phyloP scores from a whole-genome alignment of 2,329 filamentous ascomycete species.

The Rutstroemia sydowiana region DNA sequence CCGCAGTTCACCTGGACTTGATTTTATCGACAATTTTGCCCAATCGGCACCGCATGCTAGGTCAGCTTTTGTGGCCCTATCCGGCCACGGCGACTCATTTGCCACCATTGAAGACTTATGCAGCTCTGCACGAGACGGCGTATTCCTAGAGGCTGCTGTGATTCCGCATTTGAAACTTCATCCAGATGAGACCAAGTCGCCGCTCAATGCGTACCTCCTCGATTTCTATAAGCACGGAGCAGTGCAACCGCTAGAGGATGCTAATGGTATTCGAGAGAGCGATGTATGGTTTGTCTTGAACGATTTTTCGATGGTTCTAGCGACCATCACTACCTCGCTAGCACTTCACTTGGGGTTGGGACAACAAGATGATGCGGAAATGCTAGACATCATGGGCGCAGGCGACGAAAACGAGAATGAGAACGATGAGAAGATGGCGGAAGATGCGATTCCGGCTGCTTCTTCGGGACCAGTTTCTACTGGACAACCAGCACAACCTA shows the following conservation, averaged over 20 bases:
- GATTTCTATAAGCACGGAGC: conserved; percentile 74
- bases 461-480: conserved; percentile 2
- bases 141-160: conserved; percentile 68
- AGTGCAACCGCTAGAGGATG: conserved; percentile 48
- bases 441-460: conserved; percentile 15
- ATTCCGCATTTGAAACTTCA: conserved; percentile 61
- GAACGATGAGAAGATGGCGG: conserved; percentile 29
- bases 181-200: conserved; percentile 43
- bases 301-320: conserved; percentile 55
- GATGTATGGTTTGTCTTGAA: conserved; percentile 70
- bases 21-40: too few relatives aligned
- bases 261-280: conserved; percentile 58
- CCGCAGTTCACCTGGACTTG: too few relatives aligned
- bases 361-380: conserved; percentile 40
- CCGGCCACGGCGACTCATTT: conserved; percentile 59
- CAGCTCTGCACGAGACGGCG: conserved; percentile 53
- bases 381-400: conserved; percentile 38
- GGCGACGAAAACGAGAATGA: conserved; percentile 41
- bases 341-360: conserved; percentile 48
- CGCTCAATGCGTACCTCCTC: conserved; percentile 61
- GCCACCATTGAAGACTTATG: conserved; percentile 60
- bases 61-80: conserved; percentile 66
- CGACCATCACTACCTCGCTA: conserved; percentile 63
- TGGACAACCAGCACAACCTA: conserved; percentile 7
- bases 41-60: conserved; percentile 42